A percentile compares a stretch with the other conserved stretches of the same genome.
Conservation (phyloP, 257 asterid species). For the Fraxinus pennsylvanica region DNA sequence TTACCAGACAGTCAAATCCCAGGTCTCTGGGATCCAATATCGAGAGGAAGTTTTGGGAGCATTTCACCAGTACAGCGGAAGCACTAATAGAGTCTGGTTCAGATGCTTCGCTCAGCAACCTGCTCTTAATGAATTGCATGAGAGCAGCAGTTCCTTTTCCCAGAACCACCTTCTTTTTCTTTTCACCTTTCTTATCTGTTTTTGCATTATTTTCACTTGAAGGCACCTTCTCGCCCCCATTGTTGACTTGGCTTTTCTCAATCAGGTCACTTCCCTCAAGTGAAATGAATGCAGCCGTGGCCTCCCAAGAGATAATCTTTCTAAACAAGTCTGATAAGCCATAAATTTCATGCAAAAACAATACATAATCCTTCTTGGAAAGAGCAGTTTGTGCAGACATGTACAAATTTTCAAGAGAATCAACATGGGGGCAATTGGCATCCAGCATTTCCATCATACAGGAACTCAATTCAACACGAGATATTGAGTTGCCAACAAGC, state of each 20-base stretch:
- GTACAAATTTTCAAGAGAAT: constrained; percentile 34
- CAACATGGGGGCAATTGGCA: constrained; percentile 33
- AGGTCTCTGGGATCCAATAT: constrained; percentile 54
- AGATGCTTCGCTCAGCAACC: constrained; percentile 33
- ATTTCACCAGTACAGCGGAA: constrained; percentile 35
- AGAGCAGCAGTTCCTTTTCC: constrained; percentile 78
- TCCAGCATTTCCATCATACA: constrained; percentile 29
- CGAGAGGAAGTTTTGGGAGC: constrained; percentile 35
- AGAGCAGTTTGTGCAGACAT: constrained; percentile 40
- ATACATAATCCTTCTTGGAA: constrained; percentile 41
- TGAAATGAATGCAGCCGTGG: constrained; percentile 55
- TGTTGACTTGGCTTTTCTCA: constrained; percentile 25
- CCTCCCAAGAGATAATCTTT: constrained; percentile 78
- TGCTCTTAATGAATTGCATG: constrained; percentile 70
- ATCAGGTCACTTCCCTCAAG: constrained; percentile 58
- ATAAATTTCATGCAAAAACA: constrained; percentile 45
- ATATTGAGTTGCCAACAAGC: constrained; percentile 41
- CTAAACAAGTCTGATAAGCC: constrained; percentile 51
- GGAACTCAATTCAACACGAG: constrained; percentile 33
- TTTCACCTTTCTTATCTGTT: constrained; percentile 51
- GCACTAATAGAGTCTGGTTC: constrained; percentile 22
- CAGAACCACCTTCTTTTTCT: constrained; percentile 66
- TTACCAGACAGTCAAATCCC: constrained; percentile 47
- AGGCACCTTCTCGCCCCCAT: constrained; percentile 36
- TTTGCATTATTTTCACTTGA: constrained; percentile 33